Conservation (phyloP, 108 stramenopile genomes). For the Stephanodiscus minutulus region DNA sequence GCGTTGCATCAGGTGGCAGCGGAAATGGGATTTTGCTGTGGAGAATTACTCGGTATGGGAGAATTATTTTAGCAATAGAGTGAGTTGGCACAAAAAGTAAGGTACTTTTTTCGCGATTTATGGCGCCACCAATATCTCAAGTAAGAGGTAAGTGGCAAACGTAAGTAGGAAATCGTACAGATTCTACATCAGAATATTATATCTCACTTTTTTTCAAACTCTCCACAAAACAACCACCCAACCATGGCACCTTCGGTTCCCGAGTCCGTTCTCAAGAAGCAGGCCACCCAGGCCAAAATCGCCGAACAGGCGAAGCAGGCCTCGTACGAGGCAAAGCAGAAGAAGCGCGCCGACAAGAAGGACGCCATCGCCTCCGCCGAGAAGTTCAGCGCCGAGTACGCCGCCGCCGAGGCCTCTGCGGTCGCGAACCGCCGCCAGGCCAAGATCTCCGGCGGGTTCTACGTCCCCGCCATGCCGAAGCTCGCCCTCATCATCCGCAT, state of each 20-base stretch:
- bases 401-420: constrained; percentile 76
- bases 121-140: neutral
- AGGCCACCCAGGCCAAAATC: constrained; percentile 92
- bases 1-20: too few species aligned
- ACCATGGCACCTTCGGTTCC: constrained; percentile 77
- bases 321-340: constrained; percentile 77
- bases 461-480: constrained; percentile 97
- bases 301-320: constrained; percentile 71
- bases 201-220: neutral
- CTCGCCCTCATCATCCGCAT: constrained; percentile 96
- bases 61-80: neutral
- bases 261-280: constrained; percentile 98
- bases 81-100: too few species aligned
- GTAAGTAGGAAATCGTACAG: neutral
- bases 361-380: constrained; percentile 87
- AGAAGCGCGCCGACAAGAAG: constrained; percentile 78
- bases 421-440: constrained; percentile 96
- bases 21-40: too few species aligned
- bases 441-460: constrained; percentile 95
- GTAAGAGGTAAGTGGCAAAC: neutral
- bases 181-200: too few species aligned
- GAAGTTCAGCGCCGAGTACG: constrained; percentile 96
- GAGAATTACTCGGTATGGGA: too few species aligned
- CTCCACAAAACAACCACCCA: neutral
- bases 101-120: too few species aligned